Base-by-base conservation (phyloP, 2,329 filamentous ascomycete genomes). In the Diaporthe vexans region DNA sequence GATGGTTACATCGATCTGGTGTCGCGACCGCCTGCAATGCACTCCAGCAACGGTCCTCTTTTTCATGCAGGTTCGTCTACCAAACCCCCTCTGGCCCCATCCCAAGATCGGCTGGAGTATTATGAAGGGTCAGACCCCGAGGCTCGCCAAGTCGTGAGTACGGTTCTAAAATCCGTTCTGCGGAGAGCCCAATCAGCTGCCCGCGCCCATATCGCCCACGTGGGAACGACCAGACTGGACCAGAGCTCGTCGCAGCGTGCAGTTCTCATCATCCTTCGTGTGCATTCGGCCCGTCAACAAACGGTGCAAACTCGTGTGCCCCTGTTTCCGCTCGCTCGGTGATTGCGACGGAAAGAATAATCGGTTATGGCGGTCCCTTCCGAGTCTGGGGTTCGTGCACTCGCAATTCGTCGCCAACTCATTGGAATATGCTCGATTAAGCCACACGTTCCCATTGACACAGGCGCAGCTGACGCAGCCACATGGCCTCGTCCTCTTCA, bases 1-100 rank as follows among this genome's bases (percentile, higher is more conserved):
- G 33, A 71, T 71, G 33, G 63, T 68, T 68, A 68, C 63, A 68
- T 68, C 63, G 48, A 72, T 72, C 70, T 54, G 29, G 33, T 56
- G 70, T 68, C 63, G 63, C 63, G 63, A 68, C 63, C 63, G 63
- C n/a, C 48, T 67, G 63, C 63, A 52, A 52, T 67, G 63, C 63
- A 54, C 63, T 54, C 63, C 33, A 68, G n/a, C 63, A 68, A 54
- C 48, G 33, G 63, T 40, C 63, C 48, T 68, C 63, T 68, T 67
- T 67, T 54, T 68, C 48, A 68, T 68, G 63, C 63, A 54, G 63
- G 48, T 51, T 54, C 48, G 48, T 54, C 48, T 54, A 68, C 46
- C 29, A 29, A 63, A 33, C 59, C 24, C 40, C n/a, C 35, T 40
- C 24, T 11, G 46, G 11, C 46, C 63, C 63, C 19, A 29, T 43